Evolutionary conservation across 2,329 filamentous ascomycete species (phyloP), one percentile per base, ranked within the genome.

Genomic region (Paecilomyces sp.): DNA sequence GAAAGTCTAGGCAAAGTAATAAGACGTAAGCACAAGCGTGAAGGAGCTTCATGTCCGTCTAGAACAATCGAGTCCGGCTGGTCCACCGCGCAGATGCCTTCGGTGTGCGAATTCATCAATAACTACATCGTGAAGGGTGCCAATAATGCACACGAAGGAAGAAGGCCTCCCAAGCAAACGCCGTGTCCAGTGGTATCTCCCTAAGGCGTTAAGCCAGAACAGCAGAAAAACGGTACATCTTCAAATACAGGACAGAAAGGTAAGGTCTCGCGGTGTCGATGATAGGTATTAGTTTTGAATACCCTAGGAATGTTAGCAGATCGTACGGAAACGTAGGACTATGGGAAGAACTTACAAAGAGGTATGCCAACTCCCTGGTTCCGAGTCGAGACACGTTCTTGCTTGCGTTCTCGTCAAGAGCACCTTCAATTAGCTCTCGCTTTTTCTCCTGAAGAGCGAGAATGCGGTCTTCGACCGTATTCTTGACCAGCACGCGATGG

Each of bases 391-490:
- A 85, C 57, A 95, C 79, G 61, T 81, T 84, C 68, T 84, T 83
- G 34, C 83, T 83, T 47, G 86, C 88, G 28, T 84, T 83, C 74
- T 95, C 91, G 67, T 94, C 90, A 24, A 97, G 81, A 1, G 92
- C 92, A 9, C 85, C 83, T 62, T 90, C 87, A 41, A 96, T 90
- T 41, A 95, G 78, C 52, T 84, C 80, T 24, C 88, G 84, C 78
- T 96, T 97, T 72, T 85, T 81, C 57, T 92, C 84, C 71, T 96
- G 92, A 15, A 96, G 77, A 25, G 81, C 81, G 33, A 93, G 79
- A 63, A 97, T 96, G 7, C 92, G 85, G 69, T 96, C 92, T 73
- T 97, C 92, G 1, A 97, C 89, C 0, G 92, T 96, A 5, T 85
- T 82, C 66, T 86, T 74, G 7, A 93, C 85, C 2, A 96, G 77